Base-by-base conservation (phyloP, 163 green algal genomes). In the Trebouxiophyceae sp. region DNA sequence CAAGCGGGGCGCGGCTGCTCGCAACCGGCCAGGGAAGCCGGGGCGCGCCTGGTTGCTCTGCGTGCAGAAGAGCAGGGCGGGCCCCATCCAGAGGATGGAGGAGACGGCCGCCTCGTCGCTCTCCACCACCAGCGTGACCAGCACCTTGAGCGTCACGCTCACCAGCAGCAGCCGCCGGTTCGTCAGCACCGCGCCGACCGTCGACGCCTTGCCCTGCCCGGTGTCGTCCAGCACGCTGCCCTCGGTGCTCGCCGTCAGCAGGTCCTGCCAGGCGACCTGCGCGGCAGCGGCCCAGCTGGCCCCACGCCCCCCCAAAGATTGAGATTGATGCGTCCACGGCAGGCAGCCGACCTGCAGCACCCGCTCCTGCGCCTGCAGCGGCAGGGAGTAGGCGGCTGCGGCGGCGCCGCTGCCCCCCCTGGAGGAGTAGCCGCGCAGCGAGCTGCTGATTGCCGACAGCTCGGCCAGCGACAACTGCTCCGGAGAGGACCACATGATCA, bases 1-100 rank as follows among this genome's bases (percentile, higher is more conserved):
- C n/a, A n/a, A n/a, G n/a, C n/a, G n/a, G n/a, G n/a, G n/a, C n/a
- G n/a, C n/a, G n/a, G n/a, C n/a, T n/a, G n/a, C n/a, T n/a, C n/a
- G n/a, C n/a, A n/a, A n/a, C n/a, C n/a, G n/a, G n/a, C n/a, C n/a
- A n/a, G n/a, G n/a, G n/a, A n/a, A n/a, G n/a, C n/a, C n/a, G n/a
- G n/a, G n/a, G n/a, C 39, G 24, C 55, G 72, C 70, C 72, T 88
- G 79, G 30, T 80, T 77, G 4, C 32, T 70, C 16, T 62, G 63
- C 3, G 82, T 91, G 57, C 71, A 66, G 33, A 83, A 78, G 26
- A 95, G 77, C 72, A 92, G 74, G 2, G 81, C 77, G 1, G 87
- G 87, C 0, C 87, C 87, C 31, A 85, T 71, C 87, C 87, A 95
- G 20, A 92, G 62, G 24, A 79, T 71, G 27, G 74, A 86, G 23